Base-by-base conservation (phyloP, 2,329 filamentous ascomycete genomes). In the Fusarium sp. region DNA sequence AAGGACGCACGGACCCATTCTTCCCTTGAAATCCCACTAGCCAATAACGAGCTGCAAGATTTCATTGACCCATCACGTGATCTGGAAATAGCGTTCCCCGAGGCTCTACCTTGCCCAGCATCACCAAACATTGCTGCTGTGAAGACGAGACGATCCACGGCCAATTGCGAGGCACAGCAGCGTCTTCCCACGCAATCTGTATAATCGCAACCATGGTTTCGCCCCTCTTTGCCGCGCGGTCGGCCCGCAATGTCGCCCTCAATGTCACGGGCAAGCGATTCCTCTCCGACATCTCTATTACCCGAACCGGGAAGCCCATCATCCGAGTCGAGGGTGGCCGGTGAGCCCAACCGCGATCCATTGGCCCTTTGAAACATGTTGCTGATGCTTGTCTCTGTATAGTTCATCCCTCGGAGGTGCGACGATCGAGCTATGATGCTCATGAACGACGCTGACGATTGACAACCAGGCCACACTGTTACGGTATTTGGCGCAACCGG, bases 401-500 rank as follows among this genome's bases (percentile, higher is more conserved):
- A 96, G 93, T 77, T 94, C 91, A 72, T 92, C 92, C 73, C 87
- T 96, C 72, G 93, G 93, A 90, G 93, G 93, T 96, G 89, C 76
- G 77, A 70, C 56, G 57, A 68, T 57, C 56, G 55, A 72, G 27
- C 46, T 29, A 57, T 55, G 61, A 58, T 58, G 58, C 34, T 50
- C 38, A 33, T 58, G 51, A 53, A 67, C 64, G 63, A 70, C 57
- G 60, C 76, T 78, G 73, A 79, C 69, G 62, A 64, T 66, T 74
- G 73, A 77, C 62, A 58, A 64, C 73, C 81, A 93, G 95, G 95
- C 73, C 93, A 98, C 83, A 97, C 94, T 69, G 95, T 92, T 67
- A 99, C 96, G 64, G 95, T 99, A 76, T 99, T 99, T 83, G 96
- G 96, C 82, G 96, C 96, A 77, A 97, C 94, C 67, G 96, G 96